These are phyloP conservation scores for Chytridium lagenaria DNA, from an alignment of 371 early-diverging fungal species.

Conservation along the genomic window DNA sequence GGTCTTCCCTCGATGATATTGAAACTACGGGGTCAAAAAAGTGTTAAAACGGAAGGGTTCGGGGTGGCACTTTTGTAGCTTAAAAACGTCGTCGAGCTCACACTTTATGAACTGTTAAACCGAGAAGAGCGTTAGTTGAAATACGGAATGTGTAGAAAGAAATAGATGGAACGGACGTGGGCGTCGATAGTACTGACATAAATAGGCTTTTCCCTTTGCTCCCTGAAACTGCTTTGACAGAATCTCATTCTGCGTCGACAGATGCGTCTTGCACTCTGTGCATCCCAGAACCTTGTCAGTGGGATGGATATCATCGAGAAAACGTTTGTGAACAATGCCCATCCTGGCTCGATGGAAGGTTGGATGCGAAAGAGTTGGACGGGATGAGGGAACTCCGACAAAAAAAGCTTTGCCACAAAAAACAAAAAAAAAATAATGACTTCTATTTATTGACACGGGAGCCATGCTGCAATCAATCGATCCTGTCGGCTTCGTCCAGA, in stretches of 20 bases:
- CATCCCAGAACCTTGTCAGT: conserved; percentile 63
- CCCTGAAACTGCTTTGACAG: conserved; percentile 72
- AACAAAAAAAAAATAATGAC: not conserved
- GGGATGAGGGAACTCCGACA: not conserved
- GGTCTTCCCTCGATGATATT: conserved; percentile 67
- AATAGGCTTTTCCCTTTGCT: conserved; percentile 72
- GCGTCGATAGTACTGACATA: conserved; percentile 67
- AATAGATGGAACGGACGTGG: conserved; percentile 12
- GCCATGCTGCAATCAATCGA: conserved; percentile 9
- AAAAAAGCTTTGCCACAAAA: not conserved
- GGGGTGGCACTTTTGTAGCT: too few relatives aligned
- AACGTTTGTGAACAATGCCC: conserved; percentile 27
- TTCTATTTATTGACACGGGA: not conserved
- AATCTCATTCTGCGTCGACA: conserved; percentile 66
- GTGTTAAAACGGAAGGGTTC: too few relatives aligned
- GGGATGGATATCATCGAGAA: conserved; percentile 20
- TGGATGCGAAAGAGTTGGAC: not conserved
- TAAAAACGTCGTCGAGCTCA: conserved; percentile 17
- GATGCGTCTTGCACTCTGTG: conserved; percentile 74
- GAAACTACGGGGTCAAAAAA: conserved; percentile 48
- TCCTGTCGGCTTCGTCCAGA: conserved; percentile 24
- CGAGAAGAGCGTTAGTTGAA: conserved; percentile 1
- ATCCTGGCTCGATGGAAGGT: not conserved
- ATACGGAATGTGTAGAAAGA: not conserved
- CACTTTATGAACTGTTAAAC: not conserved